Evolutionary conservation across 257 asterid species (phyloP).

Genomic region (Scutellaria barbata): DNA sequence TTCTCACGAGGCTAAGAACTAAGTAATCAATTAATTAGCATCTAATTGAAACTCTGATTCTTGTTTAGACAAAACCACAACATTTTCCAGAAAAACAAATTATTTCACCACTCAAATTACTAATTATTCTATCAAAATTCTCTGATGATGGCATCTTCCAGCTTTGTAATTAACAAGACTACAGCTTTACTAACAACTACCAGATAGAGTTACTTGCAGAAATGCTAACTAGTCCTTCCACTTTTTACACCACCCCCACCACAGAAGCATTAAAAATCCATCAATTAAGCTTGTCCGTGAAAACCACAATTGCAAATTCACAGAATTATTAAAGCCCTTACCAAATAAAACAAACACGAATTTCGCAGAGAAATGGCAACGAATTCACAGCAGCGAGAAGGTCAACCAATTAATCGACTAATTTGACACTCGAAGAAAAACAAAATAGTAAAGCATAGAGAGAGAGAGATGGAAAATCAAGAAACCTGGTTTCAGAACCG

Average conservation of each 20-base stretch:
- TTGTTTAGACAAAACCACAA: background rate
- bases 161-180: background rate
- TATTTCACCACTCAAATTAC: background rate
- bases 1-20: no score
- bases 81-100: background rate
- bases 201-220: background rate
- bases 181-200: no score
- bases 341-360: background rate
- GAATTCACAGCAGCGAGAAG: conserved; percentile 8
- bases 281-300: background rate
- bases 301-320: conserved; percentile 27
- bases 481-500: conserved; percentile 37
- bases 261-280: conserved; percentile 13
- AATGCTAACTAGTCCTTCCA: background rate
- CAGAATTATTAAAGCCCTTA: conserved; percentile 24
- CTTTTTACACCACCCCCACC: background rate
- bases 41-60: background rate
- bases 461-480: conserved; percentile 16
- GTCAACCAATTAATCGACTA: background rate
- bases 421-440: conserved; percentile 2
- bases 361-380: conserved; percentile 15
- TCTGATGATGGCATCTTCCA: background rate
- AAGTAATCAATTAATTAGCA: background rate
- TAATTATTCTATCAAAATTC: conserved; percentile 5
- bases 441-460: background rate